phyloP scores from a whole-genome alignment of 768 basidiomycete genomes.

The Rhodotorula paludigena region DNA sequence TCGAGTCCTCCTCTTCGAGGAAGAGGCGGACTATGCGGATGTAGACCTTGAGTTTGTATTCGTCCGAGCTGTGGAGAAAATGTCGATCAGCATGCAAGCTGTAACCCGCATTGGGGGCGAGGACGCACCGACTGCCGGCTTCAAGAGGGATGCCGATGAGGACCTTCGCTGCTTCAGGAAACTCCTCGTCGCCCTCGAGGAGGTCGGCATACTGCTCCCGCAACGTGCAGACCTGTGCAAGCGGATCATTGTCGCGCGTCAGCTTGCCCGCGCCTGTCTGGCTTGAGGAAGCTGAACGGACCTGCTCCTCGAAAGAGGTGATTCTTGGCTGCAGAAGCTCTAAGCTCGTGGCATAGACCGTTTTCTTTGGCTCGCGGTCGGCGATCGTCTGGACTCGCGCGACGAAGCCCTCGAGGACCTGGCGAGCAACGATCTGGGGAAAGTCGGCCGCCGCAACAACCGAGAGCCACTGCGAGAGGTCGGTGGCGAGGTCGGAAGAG shows the following conservation, averaged over 20 bases:
- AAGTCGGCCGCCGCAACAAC: constrained; percentile 20
- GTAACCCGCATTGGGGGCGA: too few relatives aligned
- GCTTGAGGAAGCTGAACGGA: constrained; percentile 49
- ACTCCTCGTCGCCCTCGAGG: constrained; percentile 82
- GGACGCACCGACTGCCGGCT: constrained; percentile 69
- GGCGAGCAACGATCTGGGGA: constrained; percentile 64
- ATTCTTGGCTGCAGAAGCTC: constrained; percentile 66
- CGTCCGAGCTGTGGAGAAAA: constrained; percentile 55
- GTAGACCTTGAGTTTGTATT: constrained; percentile 82
- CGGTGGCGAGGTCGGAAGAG: constrained; percentile 2
- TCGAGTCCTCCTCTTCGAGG: constrained; percentile 92
- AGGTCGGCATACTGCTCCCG: constrained; percentile 87
- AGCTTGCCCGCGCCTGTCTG: too few relatives aligned
- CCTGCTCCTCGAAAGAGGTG: constrained; percentile 94
- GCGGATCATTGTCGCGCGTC: constrained; percentile 15
- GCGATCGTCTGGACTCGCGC: constrained; percentile 53
- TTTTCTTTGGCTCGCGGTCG: constrained; percentile 58
- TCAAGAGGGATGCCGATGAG: constrained; percentile 90
- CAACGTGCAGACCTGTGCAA: constrained; percentile 66
- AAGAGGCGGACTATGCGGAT: constrained; percentile 89
- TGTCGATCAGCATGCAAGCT: too few relatives aligned
- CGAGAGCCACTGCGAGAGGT: constrained; percentile 23
- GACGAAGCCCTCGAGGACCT: constrained; percentile 77
- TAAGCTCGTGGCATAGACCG: constrained; percentile 70
- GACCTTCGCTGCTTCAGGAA: constrained; percentile 85